Base-by-base conservation (phyloP, 1,139 yeast species). In the Candida pseudoviswanathii region DNA sequence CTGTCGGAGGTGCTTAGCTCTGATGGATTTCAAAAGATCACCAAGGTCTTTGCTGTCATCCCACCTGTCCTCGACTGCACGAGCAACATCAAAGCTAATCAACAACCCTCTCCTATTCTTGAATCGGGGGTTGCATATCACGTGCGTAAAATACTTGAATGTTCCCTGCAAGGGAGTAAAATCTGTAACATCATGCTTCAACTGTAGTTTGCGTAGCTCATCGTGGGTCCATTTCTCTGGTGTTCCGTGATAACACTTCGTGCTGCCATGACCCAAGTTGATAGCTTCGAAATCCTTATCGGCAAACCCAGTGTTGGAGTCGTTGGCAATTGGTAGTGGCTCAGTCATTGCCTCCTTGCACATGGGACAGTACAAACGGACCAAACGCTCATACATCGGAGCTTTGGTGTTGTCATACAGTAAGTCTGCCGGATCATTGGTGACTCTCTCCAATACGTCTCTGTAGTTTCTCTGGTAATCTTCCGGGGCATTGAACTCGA, bases 121-220 rank as follows among this genome's bases (percentile, higher is more conserved):
- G 25, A 48, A 41, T 41, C 25, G 33, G 2, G 44, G 43, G 8
- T 27, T 27, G 21, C 46, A 45, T 10, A 47, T 25, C 4, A 42
- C 36, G 25, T 46, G 31, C 5, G 53, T 44, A 32, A 49, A 53
- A 36, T 45, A 43, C 16, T 47, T 44, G 44, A 50, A 56, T 9
- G 55, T 41, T 1, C 56, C 57, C 9, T 62, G 62, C n/a, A 63
- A 38, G 2, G 56, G 51, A 11, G 37, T n/a, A 5, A 38, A 45
- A 33, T 51, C 48, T 40, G 40, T 33, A n/a, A 52, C 43, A 43
- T 67, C 71, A 22, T 61, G 56, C 50, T 56, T 54, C 9, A 68
- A 46, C 41, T 61, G 65, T n/a, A 70, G 51, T 29, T 56, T 59
- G 6, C 65, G 49, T 27, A 65, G 51, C 9, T 54, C 57, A 6